Evolutionary conservation across 1,139 yeast species (phyloP).

Genomic region (Pichia sp.): DNA sequence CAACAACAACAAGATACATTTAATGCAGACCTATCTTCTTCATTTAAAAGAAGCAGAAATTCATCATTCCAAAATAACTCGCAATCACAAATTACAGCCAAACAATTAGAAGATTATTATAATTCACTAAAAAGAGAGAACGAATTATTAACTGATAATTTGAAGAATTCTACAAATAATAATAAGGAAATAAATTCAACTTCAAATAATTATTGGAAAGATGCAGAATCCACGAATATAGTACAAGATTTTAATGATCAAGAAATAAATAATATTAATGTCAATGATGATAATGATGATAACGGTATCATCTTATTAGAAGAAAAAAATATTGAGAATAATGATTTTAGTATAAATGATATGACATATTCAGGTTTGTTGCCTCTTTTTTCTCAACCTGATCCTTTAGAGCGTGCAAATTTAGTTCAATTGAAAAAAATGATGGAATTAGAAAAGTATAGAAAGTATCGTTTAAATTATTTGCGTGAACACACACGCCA

Average conservation of each 20-base stretch:
- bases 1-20: not conserved
- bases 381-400: conserved; percentile 16
- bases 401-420: conserved; percentile 29
- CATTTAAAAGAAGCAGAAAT: not conserved
- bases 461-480: conserved; percentile 23
- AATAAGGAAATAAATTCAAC: not conserved
- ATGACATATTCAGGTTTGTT: conserved; percentile 6
- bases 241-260: not conserved
- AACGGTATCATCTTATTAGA: conserved; percentile 6
- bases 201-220: not conserved
- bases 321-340: conserved; percentile 3
- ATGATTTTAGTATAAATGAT: not conserved
- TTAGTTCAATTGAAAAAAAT: conserved; percentile 27
- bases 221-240: conserved; percentile 18
- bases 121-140: conserved; percentile 23
- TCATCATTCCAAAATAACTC: conserved; percentile 4
- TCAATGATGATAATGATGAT: not conserved
- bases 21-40: no score
- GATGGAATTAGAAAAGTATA: conserved; percentile 29
- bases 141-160: conserved; percentile 15
- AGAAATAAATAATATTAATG: not conserved
- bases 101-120: conserved; percentile 24
- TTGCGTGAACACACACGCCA: conserved; percentile 26
- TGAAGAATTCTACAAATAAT: conserved; percentile 4
- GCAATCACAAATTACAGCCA: conserved; percentile 20